Percentiles rank a stretch among this genome's conserved stretches.
These are phyloP conservation scores for Perkinsus olseni DNA, from an alignment of 169 alveolate genomes.

Conservation along the genomic window DNA sequence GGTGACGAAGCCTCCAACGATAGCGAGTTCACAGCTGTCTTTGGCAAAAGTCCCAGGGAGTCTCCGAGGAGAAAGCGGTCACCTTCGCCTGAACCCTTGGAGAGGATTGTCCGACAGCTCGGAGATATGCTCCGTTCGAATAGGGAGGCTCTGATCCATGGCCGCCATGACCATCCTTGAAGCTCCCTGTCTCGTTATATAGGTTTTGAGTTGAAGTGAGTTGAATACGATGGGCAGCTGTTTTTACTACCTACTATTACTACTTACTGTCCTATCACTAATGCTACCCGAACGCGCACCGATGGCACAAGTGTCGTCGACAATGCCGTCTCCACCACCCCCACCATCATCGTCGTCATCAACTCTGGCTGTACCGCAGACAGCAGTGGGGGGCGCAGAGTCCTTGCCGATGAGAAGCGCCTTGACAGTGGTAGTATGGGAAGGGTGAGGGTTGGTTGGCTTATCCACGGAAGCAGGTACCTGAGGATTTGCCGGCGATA, in stretches of 20 bases:
- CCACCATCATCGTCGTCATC: not conserved
- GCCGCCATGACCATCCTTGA: too few species aligned
- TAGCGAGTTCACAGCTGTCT: not conserved
- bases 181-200: too few species aligned
- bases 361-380: not conserved
- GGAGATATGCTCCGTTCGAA: not conserved
- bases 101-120: not conserved
- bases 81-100: not conserved
- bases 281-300: not conserved
- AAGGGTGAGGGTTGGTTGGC: not conserved
- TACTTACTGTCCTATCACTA: not conserved
- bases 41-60: not conserved
- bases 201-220: too few species aligned
- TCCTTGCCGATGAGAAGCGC: not conserved
- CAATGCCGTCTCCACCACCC: not conserved
- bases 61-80: not conserved
- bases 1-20: not conserved
- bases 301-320: not conserved
- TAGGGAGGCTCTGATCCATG: too few species aligned
- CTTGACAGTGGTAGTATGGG: not conserved
- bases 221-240: too few species aligned
- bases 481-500: not conserved
- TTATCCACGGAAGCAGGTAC: not conserved
- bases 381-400: not conserved
- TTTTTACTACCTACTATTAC: not conserved